A percentile compares a stretch with the other conserved stretches of the same genome.
phyloP scores from a whole-genome alignment of 2,329 filamentous ascomycete species.

The Bipolaris cookei region DNA sequence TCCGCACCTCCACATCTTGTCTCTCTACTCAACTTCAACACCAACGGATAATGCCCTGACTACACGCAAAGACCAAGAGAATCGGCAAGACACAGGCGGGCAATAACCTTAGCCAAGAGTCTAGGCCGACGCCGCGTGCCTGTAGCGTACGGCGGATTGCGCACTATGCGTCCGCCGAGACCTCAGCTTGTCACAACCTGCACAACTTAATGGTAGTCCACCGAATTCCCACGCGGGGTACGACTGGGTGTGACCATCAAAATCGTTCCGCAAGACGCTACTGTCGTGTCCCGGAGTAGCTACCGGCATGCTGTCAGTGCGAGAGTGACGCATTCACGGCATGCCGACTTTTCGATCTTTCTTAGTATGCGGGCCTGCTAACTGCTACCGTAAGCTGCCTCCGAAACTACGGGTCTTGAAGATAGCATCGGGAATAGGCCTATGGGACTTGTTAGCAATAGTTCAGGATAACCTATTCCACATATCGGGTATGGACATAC shows the following conservation, averaged over 20 bases:
- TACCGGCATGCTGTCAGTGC: constrained; percentile 8
- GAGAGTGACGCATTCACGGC: constrained; percentile 2
- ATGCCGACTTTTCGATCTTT: constrained; percentile 3
- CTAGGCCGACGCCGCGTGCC: constrained; percentile 19
- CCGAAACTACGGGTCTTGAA: constrained; percentile 12
- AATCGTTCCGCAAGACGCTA: constrained; percentile 2
- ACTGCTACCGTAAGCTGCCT: constrained; percentile 6
- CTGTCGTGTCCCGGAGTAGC: constrained; percentile 6
- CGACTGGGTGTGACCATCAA: not conserved
- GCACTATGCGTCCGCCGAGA: constrained; percentile 15
- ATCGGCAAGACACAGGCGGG: constrained; percentile 6
- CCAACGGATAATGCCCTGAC: constrained; percentile 8
- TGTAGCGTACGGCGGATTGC: constrained; percentile 8
- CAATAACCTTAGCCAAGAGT: constrained; percentile 3
- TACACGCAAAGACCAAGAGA: constrained; percentile 4
- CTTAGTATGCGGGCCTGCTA: constrained; percentile 1
- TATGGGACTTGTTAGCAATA: not conserved
- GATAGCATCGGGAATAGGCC: not conserved
- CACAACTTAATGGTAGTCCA: constrained; percentile 1
- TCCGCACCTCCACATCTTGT: constrained; percentile 3
- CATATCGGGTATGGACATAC: constrained; percentile 3
- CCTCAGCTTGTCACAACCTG: constrained; percentile 1
- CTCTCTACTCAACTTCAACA: not conserved
- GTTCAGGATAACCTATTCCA: not conserved
- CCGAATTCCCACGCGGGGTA: constrained; percentile 13